A percentile compares a stretch with the other conserved stretches of the same genome.
Evolutionary conservation across 1,284 basidiomycete species (phyloP).

Genomic region (Ceratobasidium sp.): DNA sequence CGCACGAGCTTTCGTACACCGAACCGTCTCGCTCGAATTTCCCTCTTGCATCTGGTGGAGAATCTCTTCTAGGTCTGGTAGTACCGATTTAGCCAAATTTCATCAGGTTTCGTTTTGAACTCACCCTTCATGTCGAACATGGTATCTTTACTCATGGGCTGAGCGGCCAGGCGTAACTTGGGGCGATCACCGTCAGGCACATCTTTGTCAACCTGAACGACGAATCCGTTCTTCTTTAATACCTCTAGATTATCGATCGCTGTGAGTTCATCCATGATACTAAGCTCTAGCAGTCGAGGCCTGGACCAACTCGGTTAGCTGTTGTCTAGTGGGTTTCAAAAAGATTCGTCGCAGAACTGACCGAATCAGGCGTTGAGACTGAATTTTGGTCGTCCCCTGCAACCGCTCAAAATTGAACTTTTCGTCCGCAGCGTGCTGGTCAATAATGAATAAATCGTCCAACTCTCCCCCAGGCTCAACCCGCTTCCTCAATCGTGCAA

Average conservation of each 20-base stretch:
- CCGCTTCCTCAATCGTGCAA: constrained; percentile 66
- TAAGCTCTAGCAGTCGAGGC: constrained; percentile 80
- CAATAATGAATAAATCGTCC: constrained; percentile 94
- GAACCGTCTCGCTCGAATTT: constrained; percentile 78
- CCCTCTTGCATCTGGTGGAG: constrained; percentile 83
- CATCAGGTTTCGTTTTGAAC: constrained; percentile 39
- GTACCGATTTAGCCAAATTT: background rate
- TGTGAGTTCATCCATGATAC: constrained; percentile 88
- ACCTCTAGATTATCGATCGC: constrained; percentile 87
- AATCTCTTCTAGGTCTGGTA: constrained; percentile 91
- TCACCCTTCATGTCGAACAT: constrained; percentile 76
- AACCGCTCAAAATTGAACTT: constrained; percentile 98
- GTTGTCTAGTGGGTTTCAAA: background rate
- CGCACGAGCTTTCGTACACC: constrained; percentile 89
- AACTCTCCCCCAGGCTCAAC: constrained; percentile 45
- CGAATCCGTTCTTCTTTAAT: constrained; percentile 88
- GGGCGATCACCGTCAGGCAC: constrained; percentile 57
- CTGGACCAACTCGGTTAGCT: constrained; percentile 54
- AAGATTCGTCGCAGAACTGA: constrained; percentile 52
- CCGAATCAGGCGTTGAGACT: constrained; percentile 85
- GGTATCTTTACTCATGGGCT: constrained; percentile 90
- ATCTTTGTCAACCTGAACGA: constrained; percentile 65
- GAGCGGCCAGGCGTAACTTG: constrained; percentile 76
- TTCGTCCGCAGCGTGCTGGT: constrained; percentile 91
- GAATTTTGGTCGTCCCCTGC: constrained; percentile 86